Evolutionary conservation across 257 asterid species (phyloP).

Genomic region (Solanum arcanum): DNA sequence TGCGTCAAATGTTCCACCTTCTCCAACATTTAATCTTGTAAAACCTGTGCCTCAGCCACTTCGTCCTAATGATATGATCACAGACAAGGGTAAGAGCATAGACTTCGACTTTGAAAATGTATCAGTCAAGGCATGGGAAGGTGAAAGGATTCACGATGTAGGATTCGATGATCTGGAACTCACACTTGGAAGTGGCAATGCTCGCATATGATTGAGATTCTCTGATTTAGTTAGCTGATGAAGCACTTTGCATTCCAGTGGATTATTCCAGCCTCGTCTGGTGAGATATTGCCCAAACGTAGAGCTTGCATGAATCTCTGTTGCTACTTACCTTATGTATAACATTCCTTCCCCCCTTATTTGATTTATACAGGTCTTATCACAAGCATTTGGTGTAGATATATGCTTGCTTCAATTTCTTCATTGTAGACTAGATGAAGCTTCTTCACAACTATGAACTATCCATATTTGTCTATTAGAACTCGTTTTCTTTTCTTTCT

Average conservation of each 20-base stretch:
- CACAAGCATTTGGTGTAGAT: conserved; percentile 14
- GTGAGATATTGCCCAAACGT: not conserved
- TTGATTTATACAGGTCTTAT: conserved; percentile 9
- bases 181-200: conserved; percentile 20
- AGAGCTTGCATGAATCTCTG: not conserved
- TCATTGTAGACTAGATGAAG: conserved; percentile 7
- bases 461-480: not conserved
- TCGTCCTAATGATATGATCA: not conserved
- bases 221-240: not conserved
- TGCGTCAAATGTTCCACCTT: conserved; percentile 41
- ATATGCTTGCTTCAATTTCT: not conserved
- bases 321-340: not conserved
- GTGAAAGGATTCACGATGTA: conserved; percentile 11
- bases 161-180: conserved; percentile 13
- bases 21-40: conserved; percentile 20
- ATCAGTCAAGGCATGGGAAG: conserved; percentile 17
- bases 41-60: not conserved
- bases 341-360: not conserved
- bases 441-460: not conserved
- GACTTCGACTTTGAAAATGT: conserved; percentile 5
- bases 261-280: not conserved
- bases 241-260: not conserved
- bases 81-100: conserved; percentile 2
- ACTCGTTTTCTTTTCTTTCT: not conserved
- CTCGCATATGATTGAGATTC: not conserved